Evolutionary conservation across 495 filamentous ascomycete genomes (phyloP).

Genomic region (Melanomma pulvis-pyrius): DNA sequence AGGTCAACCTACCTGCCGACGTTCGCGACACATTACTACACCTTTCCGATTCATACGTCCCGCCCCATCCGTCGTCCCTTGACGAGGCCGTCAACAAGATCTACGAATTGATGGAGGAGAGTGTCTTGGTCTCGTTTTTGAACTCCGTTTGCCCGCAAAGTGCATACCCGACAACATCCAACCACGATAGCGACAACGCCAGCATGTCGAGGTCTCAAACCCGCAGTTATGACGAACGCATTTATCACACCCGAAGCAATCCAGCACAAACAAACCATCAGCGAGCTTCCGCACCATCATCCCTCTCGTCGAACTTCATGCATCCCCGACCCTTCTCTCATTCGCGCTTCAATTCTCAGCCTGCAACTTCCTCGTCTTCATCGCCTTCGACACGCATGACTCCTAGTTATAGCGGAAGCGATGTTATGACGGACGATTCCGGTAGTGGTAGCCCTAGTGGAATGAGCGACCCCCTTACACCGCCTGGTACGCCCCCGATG

Average conservation of each 20-base stretch:
- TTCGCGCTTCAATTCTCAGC: conserved; percentile 37
- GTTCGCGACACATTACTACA: conserved; percentile 80
- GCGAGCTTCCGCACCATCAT: conserved; percentile 41
- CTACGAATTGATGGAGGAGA: conserved; percentile 96
- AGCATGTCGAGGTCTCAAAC: conserved; percentile 28
- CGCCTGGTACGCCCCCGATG: conserved; percentile 46
- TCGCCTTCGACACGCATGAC: conserved; percentile 25
- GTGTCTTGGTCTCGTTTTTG: conserved; percentile 81
- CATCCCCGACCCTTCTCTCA: conserved; percentile 37
- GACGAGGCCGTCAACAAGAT: conserved; percentile 90
- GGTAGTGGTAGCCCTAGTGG: conserved; percentile 39
- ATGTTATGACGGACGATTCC: conserved; percentile 43
- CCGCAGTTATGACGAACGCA: conserved; percentile 39
- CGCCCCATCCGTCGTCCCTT: conserved; percentile 76
- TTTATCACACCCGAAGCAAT: conserved; percentile 24
- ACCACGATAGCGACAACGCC: conserved; percentile 33
- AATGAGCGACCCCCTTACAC: conserved; percentile 43
- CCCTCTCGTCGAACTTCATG: conserved; percentile 38
- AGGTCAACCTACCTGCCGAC: conserved; percentile 88
- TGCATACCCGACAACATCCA: conserved; percentile 19
- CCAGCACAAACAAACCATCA: conserved; percentile 31
- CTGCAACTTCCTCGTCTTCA: conserved; percentile 23
- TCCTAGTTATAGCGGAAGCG: conserved; percentile 38
- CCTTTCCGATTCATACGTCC: conserved; percentile 60
- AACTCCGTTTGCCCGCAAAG: conserved; percentile 52